Evolutionary conservation across 129 eudicot genomes (phyloP).

Genomic region (Flaveria linearis): DNA sequence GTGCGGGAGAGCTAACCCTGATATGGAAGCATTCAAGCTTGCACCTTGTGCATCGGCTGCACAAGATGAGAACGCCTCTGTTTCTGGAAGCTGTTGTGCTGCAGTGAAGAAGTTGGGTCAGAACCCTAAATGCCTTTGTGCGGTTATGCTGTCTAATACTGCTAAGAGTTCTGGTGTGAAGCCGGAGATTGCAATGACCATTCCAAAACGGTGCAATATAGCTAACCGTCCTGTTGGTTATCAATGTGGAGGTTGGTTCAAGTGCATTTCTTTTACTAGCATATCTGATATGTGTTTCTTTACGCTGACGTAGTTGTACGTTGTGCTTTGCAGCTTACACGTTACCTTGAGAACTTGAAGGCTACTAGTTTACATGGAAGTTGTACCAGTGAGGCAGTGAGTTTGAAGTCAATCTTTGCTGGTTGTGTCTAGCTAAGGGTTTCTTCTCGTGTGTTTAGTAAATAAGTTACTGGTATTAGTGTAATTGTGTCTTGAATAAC

Average conservation of each 20-base stretch:
- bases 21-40: constrained; percentile 76
- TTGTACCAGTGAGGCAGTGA: constrained; percentile 28
- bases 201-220: constrained; percentile 93
- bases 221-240: constrained; percentile 86
- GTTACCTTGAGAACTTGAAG: constrained; percentile 59
- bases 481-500: constrained; percentile 28
- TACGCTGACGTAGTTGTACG: not conserved
- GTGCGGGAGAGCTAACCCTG: constrained; percentile 63
- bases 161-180: constrained; percentile 71
- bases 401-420: not conserved
- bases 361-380: constrained; percentile 14
- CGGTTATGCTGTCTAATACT: constrained; percentile 81
- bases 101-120: constrained; percentile 63
- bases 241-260: constrained; percentile 71
- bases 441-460: constrained; percentile 33
- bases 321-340: constrained; percentile 69
- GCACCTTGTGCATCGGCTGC: constrained; percentile 83
- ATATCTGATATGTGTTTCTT: not conserved
- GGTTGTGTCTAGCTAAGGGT: constrained; percentile 23
- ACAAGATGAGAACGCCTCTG: constrained; percentile 49
- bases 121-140: constrained; percentile 85
- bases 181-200: constrained; percentile 64
- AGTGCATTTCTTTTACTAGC: not conserved
- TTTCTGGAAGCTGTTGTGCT: constrained; percentile 60
- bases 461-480: constrained; percentile 33